A percentile compares a stretch with the other conserved stretches of the same genome.
These are phyloP conservation scores for Rosa multiflora DNA, from an alignment of 306 rosid species.

Conservation along the genomic window DNA sequence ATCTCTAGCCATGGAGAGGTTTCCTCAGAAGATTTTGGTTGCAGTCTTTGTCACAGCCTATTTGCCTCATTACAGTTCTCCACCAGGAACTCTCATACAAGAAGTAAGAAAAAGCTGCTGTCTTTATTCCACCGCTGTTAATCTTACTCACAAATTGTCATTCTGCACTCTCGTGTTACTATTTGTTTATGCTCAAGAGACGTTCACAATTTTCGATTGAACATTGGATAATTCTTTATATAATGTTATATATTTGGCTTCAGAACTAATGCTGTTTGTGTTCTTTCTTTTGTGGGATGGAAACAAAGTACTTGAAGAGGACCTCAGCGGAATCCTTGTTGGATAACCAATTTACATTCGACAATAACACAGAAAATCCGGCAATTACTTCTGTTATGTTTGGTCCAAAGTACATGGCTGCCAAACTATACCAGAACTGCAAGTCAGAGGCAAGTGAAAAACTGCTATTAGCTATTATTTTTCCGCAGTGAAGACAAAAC, in stretches of 20 bases:
- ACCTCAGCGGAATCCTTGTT: conserved; percentile 20
- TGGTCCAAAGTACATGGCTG: conserved; percentile 26
- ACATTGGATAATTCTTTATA: not conserved
- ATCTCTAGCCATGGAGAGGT: conserved; percentile 51
- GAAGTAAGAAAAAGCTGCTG: conserved; percentile 18
- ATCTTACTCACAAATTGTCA: not conserved
- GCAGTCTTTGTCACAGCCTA: conserved; percentile 48
- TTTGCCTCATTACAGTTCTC: conserved; percentile 26
- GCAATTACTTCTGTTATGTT: conserved; percentile 18
- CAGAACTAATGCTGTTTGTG: not conserved
- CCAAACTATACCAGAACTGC: conserved; percentile 20
- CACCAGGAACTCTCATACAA: conserved; percentile 25
- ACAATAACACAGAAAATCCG: conserved; percentile 4
- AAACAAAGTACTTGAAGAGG: conserved; percentile 26
- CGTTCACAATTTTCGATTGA: not conserved
- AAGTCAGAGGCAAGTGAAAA: conserved; percentile 21
- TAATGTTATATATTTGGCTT: not conserved
- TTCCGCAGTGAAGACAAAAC: not conserved
- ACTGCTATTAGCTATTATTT: not conserved
- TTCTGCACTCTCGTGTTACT: not conserved
- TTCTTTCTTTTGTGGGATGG: not conserved
- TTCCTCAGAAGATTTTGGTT: conserved; percentile 36
- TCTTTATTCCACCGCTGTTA: not conserved
- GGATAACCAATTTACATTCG: conserved; percentile 17
- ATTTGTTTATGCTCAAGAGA: too few relatives aligned